Base-by-base conservation (phyloP, 257 asterid species). In the Fraxinus cuspidata region DNA sequence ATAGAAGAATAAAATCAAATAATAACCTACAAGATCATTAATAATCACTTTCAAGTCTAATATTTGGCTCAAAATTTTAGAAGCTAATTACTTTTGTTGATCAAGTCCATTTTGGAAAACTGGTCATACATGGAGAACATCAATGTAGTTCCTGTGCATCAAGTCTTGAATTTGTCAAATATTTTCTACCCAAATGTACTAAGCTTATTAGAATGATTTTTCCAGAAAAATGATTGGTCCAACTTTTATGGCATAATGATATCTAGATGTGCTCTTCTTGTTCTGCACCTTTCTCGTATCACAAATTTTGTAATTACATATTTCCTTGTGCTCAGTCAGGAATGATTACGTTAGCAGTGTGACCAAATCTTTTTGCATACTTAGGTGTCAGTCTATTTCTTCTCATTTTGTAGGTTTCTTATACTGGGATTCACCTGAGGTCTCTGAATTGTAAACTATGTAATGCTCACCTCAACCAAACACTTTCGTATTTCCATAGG, bases 1-100 rank as follows among this genome's bases (percentile, higher is more conserved):
- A 68, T 72, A 71, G 69, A 76, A 42, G 8, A 67, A 28, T 74
- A 67, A 63, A 53, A 34, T 71, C 31, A 32, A 64, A n/a, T 72
- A 51, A 34, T 72, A 71, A 27, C 38, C 49, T 72, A 19, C 64
- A 19, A 19, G 65, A 56, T 56, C 65, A 13, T 18, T 47, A 47
- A 47, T 47, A 47, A 47, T 47, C 58, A 15, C 58, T 47, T 47
- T 16, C 21, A 16, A 15, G 21, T 47, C 8, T n/a, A 56, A 51
- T 56, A 56, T 19, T 51, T 19, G 28, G 28, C 28, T 56, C 65
- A 19, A n/a, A 18, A 56, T 56, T 56, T 51, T 51, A 18, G 28
- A n/a, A 56, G 13, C 65, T 56, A 56, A 7, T 56, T 56, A 56
- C 65, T 3, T 56, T 51, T 16, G 58, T 16, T 15, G 58, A 47